Conservation (phyloP, 257 asterid species). For the Jacaranda copaia region DNA sequence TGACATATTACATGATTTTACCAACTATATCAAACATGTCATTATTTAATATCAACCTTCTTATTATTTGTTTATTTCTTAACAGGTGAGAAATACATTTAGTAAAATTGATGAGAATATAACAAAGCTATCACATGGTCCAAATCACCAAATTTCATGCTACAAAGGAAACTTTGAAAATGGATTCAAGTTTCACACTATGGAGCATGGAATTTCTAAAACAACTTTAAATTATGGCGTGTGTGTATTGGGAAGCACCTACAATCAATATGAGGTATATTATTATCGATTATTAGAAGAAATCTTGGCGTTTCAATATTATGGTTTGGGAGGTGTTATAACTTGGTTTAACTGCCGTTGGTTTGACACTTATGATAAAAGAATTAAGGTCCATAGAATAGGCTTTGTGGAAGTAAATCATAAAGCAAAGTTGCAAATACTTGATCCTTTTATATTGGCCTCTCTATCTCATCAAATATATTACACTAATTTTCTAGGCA, state of each 20-base stretch:
- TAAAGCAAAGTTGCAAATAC: not conserved
- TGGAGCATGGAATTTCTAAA: not conserved
- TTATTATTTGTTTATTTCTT: no score
- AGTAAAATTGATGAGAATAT: no score
- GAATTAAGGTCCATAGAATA: not conserved
- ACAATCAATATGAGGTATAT: not conserved
- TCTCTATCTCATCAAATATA: not conserved
- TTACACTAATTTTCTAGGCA: no score
- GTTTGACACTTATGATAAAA: not conserved
- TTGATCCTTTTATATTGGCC: not conserved
- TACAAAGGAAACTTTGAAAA: no score
- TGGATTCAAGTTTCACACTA: not conserved
- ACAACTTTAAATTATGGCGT: not conserved
- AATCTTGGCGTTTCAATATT: not conserved
- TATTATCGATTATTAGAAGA: not conserved
- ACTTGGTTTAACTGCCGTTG: not conserved
- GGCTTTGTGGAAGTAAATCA: not conserved
- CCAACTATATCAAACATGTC: no score
- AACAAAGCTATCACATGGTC: no score
- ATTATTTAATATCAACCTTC: no score
- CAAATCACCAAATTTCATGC: no score
- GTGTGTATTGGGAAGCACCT: not conserved
- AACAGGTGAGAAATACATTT: no score
- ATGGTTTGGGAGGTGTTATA: not conserved
- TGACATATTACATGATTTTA: no score